These are phyloP conservation scores for Magnaporthiopsis rhizophila DNA, from an alignment of 2,329 filamentous ascomycete genomes.

Conservation along the genomic window DNA sequence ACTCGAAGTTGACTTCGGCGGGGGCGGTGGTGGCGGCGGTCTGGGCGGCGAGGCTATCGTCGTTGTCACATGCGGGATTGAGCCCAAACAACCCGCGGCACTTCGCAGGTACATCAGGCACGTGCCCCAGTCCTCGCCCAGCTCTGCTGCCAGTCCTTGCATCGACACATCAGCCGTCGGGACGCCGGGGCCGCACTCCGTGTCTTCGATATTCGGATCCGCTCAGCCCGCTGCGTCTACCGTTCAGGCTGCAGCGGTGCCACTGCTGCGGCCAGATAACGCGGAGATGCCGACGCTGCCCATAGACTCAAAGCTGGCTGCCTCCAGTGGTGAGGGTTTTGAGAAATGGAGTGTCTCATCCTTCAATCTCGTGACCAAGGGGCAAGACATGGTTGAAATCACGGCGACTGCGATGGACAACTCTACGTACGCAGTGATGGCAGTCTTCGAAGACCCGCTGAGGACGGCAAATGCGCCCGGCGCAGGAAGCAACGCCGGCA, in stretches of 20 bases:
- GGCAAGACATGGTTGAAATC: slow-evolving; percentile 52
- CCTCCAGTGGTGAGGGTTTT: not conserved
- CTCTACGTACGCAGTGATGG: slow-evolving; percentile 64
- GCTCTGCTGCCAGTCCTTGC: not conserved
- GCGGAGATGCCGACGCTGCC: not conserved
- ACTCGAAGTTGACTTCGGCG: slow-evolving; percentile 83
- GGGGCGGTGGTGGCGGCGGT: slow-evolving; percentile 61
- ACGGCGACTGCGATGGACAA: slow-evolving; percentile 64
- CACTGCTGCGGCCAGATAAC: not conserved
- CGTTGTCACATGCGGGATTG: slow-evolving; percentile 65
- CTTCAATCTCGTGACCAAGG: slow-evolving; percentile 46
- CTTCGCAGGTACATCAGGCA: slow-evolving; percentile 37
- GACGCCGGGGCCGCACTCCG: not conserved
- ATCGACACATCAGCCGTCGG: not conserved
- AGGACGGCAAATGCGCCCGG: slow-evolving; percentile 42
- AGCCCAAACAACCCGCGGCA: slow-evolving; percentile 40
- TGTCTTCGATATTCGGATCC: slow-evolving; percentile 23
- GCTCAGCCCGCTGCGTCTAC: slow-evolving; percentile 12
- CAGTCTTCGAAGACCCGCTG: slow-evolving; percentile 70
- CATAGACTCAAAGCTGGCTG: not conserved
- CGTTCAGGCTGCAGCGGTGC: slow-evolving; percentile 19
- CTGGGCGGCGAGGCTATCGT: slow-evolving; percentile 68
- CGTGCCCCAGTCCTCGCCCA: not conserved
- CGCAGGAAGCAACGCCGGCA: slow-evolving; percentile 40
- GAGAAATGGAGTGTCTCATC: slow-evolving; percentile 62